Conservation (phyloP, 331 rosid species). For the Malus hybrid region DNA sequence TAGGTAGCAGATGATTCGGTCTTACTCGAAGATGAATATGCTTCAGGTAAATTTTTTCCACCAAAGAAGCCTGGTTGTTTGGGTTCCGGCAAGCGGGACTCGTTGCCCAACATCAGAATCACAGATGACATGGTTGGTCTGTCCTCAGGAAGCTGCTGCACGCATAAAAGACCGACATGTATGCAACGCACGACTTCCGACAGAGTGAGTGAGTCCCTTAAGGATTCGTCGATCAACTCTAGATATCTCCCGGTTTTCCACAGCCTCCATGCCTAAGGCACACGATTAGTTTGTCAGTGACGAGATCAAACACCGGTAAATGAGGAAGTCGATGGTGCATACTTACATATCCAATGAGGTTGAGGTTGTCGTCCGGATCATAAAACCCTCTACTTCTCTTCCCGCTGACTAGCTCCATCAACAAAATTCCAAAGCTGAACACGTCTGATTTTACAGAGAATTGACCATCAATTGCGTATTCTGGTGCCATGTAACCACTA, state of each 20-base stretch:
- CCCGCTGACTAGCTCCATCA: slow-evolving; percentile 34
- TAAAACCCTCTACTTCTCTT: slow-evolving; percentile 23
- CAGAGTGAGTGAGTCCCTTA: background rate
- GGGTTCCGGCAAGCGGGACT: slow-evolving; percentile 23
- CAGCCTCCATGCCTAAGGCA: slow-evolving; percentile 36
- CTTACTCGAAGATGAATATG: slow-evolving; percentile 21
- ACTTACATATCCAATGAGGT: slow-evolving; percentile 38
- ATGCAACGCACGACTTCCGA: slow-evolving; percentile 31
- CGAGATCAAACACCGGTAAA: background rate
- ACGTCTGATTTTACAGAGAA: slow-evolving; percentile 38
- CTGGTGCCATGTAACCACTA: slow-evolving; percentile 38
- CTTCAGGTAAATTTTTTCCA: slow-evolving; percentile 9
- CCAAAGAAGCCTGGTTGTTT: slow-evolving; percentile 26
- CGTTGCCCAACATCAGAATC: slow-evolving; percentile 27
- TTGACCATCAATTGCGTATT: slow-evolving; percentile 30
- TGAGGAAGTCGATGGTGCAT: background rate
- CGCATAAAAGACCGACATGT: slow-evolving; percentile 37
- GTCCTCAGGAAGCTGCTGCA: slow-evolving; percentile 37
- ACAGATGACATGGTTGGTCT: slow-evolving; percentile 42
- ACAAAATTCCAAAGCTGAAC: slow-evolving; percentile 31
- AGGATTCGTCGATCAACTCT: slow-evolving; percentile 22
- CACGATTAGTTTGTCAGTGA: background rate
- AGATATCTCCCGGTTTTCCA: slow-evolving; percentile 27
- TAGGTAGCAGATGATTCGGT: slow-evolving; percentile 12
- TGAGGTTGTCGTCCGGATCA: background rate